Evolutionary conservation across 2,329 filamentous ascomycete species (phyloP), one percentile per base, ranked within the genome.

Genomic region (Thermothelomyces thermophilus): DNA sequence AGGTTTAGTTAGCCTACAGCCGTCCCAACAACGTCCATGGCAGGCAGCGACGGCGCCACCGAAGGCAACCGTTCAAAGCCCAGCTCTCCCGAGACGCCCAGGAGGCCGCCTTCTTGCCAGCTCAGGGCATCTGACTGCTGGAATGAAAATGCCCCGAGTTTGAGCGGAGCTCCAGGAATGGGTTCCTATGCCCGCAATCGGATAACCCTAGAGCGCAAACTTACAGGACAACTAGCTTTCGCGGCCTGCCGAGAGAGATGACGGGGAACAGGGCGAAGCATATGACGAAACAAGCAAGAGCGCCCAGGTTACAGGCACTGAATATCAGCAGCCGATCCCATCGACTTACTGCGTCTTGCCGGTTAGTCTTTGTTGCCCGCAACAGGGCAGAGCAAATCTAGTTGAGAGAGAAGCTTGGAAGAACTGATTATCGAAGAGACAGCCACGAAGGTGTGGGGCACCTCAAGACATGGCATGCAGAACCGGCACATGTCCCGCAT

Each of bases 161-260:
- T 14, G 13, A 31, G 30, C 30, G 5, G 11, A 22, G 35, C 13
- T 10, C 41, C 2, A 6, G 16, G 26, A 3, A n/a, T 11, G 13
- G 6, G 5, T 34, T 34, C n/a, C 36, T 3, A n/a, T 28, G 41
- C 30, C 41, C 24, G 26, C 26, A 35, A 26, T 1, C 4, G 14
- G 20, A 16, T 17, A 16, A 16, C 11, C 4, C 30, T 5, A 30
- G 17, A 43, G 22, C 11, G 2, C 11, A 22, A 55, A 91, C 91
- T 86, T 83, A 97, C 93, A 97, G 70, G 58, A 95, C 90, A 48
- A 91, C 90, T 75, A 98, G 96, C 76, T 97, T 98, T 70, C 87
- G 82, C 60, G 91, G 90, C 66, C 79, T 83, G 9, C 40, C 52
- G 58, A 89, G 70, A 58, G 87, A 79, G 59, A 96, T 77, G 53